Conservation (phyloP, 257 asterid species). For the Solanum gracilifrons region DNA sequence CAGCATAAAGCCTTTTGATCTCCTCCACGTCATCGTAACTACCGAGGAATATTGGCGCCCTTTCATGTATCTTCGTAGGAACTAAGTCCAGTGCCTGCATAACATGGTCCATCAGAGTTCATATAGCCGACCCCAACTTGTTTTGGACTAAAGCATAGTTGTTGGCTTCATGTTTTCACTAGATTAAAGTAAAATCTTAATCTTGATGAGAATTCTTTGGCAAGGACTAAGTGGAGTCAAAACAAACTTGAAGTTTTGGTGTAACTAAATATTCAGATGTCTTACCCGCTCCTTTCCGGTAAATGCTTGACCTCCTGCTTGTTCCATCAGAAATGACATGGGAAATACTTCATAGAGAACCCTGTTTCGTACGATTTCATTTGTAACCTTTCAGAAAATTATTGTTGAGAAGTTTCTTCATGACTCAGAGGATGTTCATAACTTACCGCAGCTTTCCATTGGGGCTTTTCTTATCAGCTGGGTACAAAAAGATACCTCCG, state of each 20-base stretch:
- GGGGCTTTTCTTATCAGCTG: slow-evolving; percentile 97
- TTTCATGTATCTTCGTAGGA: slow-evolving; percentile 75
- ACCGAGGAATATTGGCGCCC: slow-evolving; percentile 90
- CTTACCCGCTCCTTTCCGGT: slow-evolving; percentile 83
- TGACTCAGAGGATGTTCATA: background rate
- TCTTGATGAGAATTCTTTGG: background rate
- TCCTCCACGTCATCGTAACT: slow-evolving; percentile 92
- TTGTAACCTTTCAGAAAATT: background rate
- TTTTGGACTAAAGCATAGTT: background rate
- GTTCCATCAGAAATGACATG: slow-evolving; percentile 96
- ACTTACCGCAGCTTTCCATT: slow-evolving; percentile 72
- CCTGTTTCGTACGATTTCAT: slow-evolving; percentile 29
- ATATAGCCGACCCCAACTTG: background rate
- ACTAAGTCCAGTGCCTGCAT: slow-evolving; percentile 78
- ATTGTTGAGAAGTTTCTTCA: background rate
- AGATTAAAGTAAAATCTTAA: too few relatives aligned
- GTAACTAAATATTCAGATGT: background rate
- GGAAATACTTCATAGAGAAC: slow-evolving; percentile 95
- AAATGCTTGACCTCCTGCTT: slow-evolving; percentile 96
- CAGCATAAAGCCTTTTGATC: slow-evolving; percentile 73
- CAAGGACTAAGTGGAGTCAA: background rate
- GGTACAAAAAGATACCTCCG: slow-evolving; percentile 95
- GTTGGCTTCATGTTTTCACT: background rate
- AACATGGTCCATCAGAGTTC: background rate
- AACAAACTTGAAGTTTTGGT: background rate